Evolutionary conservation across 2,329 filamentous ascomycete genomes (phyloP), one percentile per base, ranked within the genome.

Genomic region (Alternaria metachromatica): DNA sequence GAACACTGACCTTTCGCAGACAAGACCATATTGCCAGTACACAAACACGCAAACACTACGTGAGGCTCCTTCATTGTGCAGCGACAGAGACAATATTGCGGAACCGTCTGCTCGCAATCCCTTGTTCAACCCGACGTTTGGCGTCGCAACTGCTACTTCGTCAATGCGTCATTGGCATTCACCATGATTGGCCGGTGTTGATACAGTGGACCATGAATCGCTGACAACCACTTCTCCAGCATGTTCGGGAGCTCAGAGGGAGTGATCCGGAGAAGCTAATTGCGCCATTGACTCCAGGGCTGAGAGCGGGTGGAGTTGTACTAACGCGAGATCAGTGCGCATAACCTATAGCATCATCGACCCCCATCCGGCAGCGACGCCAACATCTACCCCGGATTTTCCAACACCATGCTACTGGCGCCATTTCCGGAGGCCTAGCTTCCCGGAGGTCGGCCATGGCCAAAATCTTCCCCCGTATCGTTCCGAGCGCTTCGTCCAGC

Each of bases 361-460:
- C 65, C 69, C 74, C 65, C 76, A 67, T 71, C 37, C 37, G 72
- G 73, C 66, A 20, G 18, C 44, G 26, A 21, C 41, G 21, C 37
- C 53, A 45, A 55, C 13, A 64, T 58, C 62, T 73, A 71, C 74
- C 76, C 76, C 76, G 72, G 75, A 72, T 72, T 76, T 68, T 51
- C 74, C 75, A 69, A 62, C 46, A 57, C 63, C 62, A 41, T 62
- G 26, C 60, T 48, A 54, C 65, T 74, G 75, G 75, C 67, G 70
- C 64, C 60, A 58, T 68, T 56, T 60, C 59, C 65, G 62, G 59
- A 65, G 58, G 64, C 62, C 63, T 71, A 75, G 44, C 70, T 67
- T 66, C 72, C 72, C 71, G 66, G 64, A 58, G 63, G 62, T 64
- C 68, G 68, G 71, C 66, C 62, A 26, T 51, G 46, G 46, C 59